phyloP scores from a whole-genome alignment of 345 rosid species.

The Eucalyptus pauciflora region DNA sequence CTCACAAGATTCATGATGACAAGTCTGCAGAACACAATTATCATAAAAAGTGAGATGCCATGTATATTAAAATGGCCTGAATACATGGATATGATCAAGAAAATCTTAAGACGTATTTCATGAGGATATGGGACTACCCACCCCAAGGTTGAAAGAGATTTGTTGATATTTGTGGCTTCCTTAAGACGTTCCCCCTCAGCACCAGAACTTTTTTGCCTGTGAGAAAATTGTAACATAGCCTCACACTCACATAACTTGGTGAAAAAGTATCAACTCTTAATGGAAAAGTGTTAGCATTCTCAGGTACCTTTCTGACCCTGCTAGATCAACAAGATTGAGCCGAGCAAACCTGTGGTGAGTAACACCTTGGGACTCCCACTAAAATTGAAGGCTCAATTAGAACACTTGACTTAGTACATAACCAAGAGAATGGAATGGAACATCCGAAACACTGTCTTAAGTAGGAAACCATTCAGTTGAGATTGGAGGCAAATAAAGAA shows the following conservation, averaged over 20 bases:
- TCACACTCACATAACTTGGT: not conserved
- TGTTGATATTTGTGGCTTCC: slow-evolving; percentile 98
- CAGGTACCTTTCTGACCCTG: slow-evolving; percentile 93
- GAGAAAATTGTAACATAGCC: not conserved
- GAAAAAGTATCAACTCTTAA: not conserved
- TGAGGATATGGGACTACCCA: slow-evolving; percentile 1
- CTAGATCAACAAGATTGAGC: slow-evolving; percentile 95
- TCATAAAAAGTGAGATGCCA: not conserved
- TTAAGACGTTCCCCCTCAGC: slow-evolving; percentile 99
- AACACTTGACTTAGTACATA: not conserved
- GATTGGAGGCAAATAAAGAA: not conserved
- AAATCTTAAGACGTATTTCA: not conserved
- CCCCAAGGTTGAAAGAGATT: slow-evolving; percentile 99
- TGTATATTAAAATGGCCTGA: not conserved
- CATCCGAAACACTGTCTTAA: not conserved
- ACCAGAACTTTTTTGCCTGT: slow-evolving; percentile 95
- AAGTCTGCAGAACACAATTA: slow-evolving; percentile 36
- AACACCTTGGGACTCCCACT: slow-evolving; percentile 99
- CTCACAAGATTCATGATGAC: slow-evolving; percentile 98
- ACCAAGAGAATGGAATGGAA: not conserved
- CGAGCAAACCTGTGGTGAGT: slow-evolving; percentile 94
- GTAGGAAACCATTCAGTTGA: not conserved
- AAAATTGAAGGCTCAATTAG: slow-evolving; percentile 1
- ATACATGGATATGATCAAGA: not conserved
- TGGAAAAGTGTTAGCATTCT: not conserved